phyloP scores from a whole-genome alignment of 306 rosid species.

The Cucurbita ficifolia region DNA sequence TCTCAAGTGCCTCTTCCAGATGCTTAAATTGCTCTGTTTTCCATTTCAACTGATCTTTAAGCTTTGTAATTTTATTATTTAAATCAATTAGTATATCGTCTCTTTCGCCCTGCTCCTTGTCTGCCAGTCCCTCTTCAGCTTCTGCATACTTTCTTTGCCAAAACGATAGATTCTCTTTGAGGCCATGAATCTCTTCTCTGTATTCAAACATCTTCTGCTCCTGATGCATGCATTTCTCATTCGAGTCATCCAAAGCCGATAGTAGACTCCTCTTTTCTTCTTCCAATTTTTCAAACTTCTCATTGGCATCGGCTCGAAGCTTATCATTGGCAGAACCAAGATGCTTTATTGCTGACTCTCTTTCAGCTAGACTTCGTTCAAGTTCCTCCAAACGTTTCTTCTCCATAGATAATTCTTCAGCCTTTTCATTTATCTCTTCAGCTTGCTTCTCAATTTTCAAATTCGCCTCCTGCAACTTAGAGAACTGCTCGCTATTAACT shows the following conservation, averaged over 20 bases:
- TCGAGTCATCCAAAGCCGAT: slow-evolving; percentile 41
- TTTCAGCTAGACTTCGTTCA: slow-evolving; percentile 19
- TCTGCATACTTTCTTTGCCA: slow-evolving; percentile 33
- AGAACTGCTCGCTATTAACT: slow-evolving; percentile 30
- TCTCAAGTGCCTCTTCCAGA: slow-evolving; percentile 54
- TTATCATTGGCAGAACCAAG: slow-evolving; percentile 45
- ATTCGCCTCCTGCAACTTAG: slow-evolving; percentile 29
- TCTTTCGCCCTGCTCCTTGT: slow-evolving; percentile 38
- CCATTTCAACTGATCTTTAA: slow-evolving; percentile 69
- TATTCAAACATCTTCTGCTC: slow-evolving; percentile 24
- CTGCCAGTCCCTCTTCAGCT: slow-evolving; percentile 19
- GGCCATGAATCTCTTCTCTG: slow-evolving; percentile 43
- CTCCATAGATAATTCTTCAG: slow-evolving; percentile 13
- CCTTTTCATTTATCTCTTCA: slow-evolving; percentile 34
- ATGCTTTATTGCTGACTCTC: slow-evolving; percentile 36
- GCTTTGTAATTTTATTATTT: slow-evolving; percentile 37
- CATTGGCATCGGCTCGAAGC: slow-evolving; percentile 31
- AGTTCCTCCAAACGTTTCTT: slow-evolving; percentile 31
- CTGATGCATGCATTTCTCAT: slow-evolving; percentile 38
- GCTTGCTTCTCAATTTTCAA: slow-evolving; percentile 43
- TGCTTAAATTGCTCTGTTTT: slow-evolving; percentile 69
- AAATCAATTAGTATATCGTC: slow-evolving; percentile 25
- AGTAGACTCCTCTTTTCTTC: slow-evolving; percentile 31
- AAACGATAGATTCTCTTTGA: slow-evolving; percentile 30
- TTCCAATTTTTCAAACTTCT: slow-evolving; percentile 25